Evolutionary conservation across 2,329 filamentous ascomycete species (phyloP).

Genomic region (Fusarium continuum): DNA sequence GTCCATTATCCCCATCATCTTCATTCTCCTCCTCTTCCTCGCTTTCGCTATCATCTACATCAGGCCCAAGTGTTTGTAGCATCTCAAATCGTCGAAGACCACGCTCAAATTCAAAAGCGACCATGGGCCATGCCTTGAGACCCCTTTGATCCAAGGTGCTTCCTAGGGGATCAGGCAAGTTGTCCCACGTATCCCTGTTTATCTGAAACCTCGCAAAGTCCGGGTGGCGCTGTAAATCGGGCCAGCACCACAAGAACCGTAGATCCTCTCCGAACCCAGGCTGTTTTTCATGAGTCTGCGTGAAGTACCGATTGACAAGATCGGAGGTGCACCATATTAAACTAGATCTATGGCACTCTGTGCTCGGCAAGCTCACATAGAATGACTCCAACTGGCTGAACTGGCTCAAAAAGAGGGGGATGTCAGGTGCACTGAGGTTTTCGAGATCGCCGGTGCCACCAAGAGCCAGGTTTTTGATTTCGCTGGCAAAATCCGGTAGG

Average conservation of each 20-base stretch:
- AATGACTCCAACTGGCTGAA: slow-evolving; percentile 44
- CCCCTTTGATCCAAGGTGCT: slow-evolving; percentile 10
- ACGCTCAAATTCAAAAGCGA: slow-evolving; percentile 40
- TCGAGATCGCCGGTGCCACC: slow-evolving; percentile 3
- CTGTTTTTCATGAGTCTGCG: slow-evolving; percentile 41
- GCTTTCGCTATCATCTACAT: slow-evolving; percentile 18
- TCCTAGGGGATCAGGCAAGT: slow-evolving; percentile 1
- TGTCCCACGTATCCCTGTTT: slow-evolving; percentile 9
- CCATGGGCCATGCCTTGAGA: slow-evolving; percentile 45
- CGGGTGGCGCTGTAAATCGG: slow-evolving; percentile 44
- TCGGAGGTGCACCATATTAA: slow-evolving; percentile 49
- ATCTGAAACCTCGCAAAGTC: slow-evolving; percentile 45
- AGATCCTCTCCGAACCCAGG: slow-evolving; percentile 40
- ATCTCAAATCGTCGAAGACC: slow-evolving; percentile 31
- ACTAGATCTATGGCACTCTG: slow-evolving; percentile 2
- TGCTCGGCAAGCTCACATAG: slow-evolving; percentile 33
- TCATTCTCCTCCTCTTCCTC: slow-evolving; percentile 23
- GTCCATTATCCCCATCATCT: slow-evolving; percentile 16
- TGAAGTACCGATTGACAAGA: slow-evolving; percentile 40
- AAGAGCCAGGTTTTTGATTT: slow-evolving; percentile 45
- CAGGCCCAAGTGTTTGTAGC: slow-evolving; percentile 14
- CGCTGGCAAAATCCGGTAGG: slow-evolving; percentile 44
- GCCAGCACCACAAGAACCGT: slow-evolving; percentile 47
- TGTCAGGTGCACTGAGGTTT: not conserved
- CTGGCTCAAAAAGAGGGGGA: not conserved